Base-by-base conservation (phyloP, 192 early-diverging fungal species). In the Pecoramyces ruminantium region DNA sequence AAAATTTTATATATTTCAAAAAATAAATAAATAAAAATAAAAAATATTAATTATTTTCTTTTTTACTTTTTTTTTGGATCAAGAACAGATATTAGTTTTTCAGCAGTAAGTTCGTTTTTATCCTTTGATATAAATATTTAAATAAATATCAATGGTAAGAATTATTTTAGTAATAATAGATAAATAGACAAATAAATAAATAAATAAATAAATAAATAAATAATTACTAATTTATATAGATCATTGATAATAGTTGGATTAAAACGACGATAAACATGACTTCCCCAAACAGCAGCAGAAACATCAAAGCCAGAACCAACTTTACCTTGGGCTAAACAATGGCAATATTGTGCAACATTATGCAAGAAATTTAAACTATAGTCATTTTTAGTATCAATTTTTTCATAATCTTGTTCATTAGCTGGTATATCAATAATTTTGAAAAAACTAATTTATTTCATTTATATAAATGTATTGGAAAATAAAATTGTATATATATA, bases 281-380 rank as follows among this genome's bases (percentile, higher is more conserved):
- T 93, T 18, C 98, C 98, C 85, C 91, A 97, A 1, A 96, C 93
- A 3, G 98, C 98, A 8, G 93, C 88, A 0, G 93, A 93, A 27
- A 99, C 95, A 84, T 99, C 98, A 83, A 99, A 99, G 17, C 98
- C 98, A 77, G 91, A 93, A 2, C 98, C 98, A 77, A 99, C 92
- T 83, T 99, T 99, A 78, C 98, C 98, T 82, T 99, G 98, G n/a
- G 98, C 97, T 29, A 95, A 84, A 82, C 98, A 97, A 87, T 99
- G 98, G 18, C 92, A 89, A 81, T 93, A 91, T 86, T 99, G 98
- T 0, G 98, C 93, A 4, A 92, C 79, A 81, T 96, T 95, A 85
- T 99, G 95, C 13, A 96, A 88, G 28, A 95, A 86, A 25, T 81
- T 81, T 4, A 51, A 21, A 21, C 42, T 21, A 51, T 21, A 51